Conservation (phyloP, 176 grass and related monocot genomes). For the Phoenix dactylifera region DNA sequence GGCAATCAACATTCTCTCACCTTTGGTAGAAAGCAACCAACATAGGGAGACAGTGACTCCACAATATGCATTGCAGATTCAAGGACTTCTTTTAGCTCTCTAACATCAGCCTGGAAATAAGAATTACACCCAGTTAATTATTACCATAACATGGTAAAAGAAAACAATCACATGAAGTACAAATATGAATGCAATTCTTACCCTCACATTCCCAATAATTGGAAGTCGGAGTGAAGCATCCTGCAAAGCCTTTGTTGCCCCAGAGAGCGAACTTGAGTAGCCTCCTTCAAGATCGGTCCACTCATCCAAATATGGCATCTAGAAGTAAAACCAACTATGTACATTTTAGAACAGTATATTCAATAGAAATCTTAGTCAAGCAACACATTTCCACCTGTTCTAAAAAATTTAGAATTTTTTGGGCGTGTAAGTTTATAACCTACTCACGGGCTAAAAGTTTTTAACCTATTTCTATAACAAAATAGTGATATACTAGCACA, state of each 20-base stretch:
- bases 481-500: no score
- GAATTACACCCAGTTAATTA: not conserved
- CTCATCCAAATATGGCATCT: constrained; percentile 46
- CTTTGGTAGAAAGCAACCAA: constrained; percentile 44
- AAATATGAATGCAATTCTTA: constrained; percentile 15
- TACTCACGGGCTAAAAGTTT: no score
- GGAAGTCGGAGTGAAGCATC: constrained; percentile 59
- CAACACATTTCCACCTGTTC: not conserved
- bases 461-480: no score
- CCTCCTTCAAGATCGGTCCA: constrained; percentile 42
- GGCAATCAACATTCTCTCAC: constrained; percentile 25
- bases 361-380: not conserved
- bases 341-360: not conserved
- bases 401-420: no score
- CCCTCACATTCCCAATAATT: constrained; percentile 41
- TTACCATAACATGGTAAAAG: no score
- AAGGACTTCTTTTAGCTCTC: constrained; percentile 54
- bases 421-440: no score
- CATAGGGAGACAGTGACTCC: constrained; percentile 31
- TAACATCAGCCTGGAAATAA: constrained; percentile 39
- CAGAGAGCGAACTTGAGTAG: constrained; percentile 49
- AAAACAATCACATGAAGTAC: no score
- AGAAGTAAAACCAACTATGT: constrained; percentile 1
- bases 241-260: constrained; percentile 49
- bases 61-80: constrained; percentile 35